Base-by-base conservation (phyloP, 1,284 basidiomycete species). In the Moniliophthora roreri region DNA sequence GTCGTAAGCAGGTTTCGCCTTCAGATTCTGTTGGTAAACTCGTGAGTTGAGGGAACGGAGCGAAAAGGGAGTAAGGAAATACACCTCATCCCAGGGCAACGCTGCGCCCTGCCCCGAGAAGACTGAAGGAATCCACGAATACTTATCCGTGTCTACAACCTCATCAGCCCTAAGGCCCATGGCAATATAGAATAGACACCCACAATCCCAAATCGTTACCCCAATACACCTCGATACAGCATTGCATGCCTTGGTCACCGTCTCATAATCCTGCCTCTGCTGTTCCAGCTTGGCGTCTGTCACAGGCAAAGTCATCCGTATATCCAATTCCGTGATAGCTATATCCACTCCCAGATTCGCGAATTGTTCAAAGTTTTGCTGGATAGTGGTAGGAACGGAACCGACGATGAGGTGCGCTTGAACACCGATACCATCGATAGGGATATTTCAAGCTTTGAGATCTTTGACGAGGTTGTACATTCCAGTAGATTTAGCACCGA, bases 261-360 rank as follows among this genome's bases (percentile, higher is more conserved):
- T 76, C 55, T 75, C 65, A 57, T 84, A 85, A 63, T 85, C 82
- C 45, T 66, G 68, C 64, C 77, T 67, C 61, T 85, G 82, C 59
- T 84, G 80, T 13, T 66, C 72, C 50, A 80, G 69, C 16, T 75
- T 64, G 6, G 70, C 76, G 10, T 66, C 60, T 6, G 77, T 80
- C 16, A 69, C 71, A 10, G 81, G 81, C 10, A 81, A 67, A 10
- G 74, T 74, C 77, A 82, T 81, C 45, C 80, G 73, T 57, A 84
- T 78, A 61, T 85, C 82, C 48, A 85, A 71, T 62, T 83, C 82
- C 5, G 81, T 84, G 53, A 84, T 74, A n/a, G 81, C 80, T n/a
- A 85, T 74, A 56, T 84, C 81, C 38, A 84, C 66, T 13, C 81
- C 82, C 21, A 81, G 73, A 18, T 73, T 74, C 23, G 73, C 68